Conservation (phyloP, 2,329 filamentous ascomycete genomes). For the Ophiostoma quercus region DNA sequence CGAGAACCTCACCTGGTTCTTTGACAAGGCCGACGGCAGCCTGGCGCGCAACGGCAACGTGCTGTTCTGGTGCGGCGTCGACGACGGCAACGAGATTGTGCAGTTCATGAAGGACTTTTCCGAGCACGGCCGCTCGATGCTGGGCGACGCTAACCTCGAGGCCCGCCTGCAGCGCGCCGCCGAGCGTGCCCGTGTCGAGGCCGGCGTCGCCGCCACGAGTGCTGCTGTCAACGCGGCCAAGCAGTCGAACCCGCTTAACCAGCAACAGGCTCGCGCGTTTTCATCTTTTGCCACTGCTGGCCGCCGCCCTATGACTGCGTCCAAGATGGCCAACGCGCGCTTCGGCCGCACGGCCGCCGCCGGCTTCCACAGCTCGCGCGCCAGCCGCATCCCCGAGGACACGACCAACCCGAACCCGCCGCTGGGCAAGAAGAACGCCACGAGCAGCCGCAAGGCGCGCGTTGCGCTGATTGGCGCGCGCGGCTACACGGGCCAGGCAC, state of each 20-base stretch:
- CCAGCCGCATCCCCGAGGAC: constrained; percentile 54
- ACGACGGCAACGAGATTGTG: constrained; percentile 73
- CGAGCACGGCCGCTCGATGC: constrained; percentile 75
- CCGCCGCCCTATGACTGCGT: constrained; percentile 32
- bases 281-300: constrained; percentile 48
- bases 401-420: constrained; percentile 86
- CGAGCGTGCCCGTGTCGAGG: constrained; percentile 42
- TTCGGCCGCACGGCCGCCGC: constrained; percentile 21
- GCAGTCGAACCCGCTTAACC: constrained; percentile 25
- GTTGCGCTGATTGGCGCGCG: constrained; percentile 86
- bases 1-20: constrained; percentile 97
- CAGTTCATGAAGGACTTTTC: constrained; percentile 81
- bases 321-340: constrained; percentile 27
- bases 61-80: constrained; percentile 93
- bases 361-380: constrained; percentile 26
- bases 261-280: constrained; percentile 58
- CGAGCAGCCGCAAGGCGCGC: constrained; percentile 70
- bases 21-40: constrained; percentile 92
- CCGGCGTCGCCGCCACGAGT: constrained; percentile 34
- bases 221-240: constrained; percentile 17
- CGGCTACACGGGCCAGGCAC: constrained; percentile 87
- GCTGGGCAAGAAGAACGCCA: constrained; percentile 79
- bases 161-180: constrained; percentile 76
- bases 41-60: constrained; percentile 80
- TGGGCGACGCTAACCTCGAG: constrained; percentile 84